phyloP scores from a whole-genome alignment of 371 early-diverging fungal species.

The Mucor plumbeus region DNA sequence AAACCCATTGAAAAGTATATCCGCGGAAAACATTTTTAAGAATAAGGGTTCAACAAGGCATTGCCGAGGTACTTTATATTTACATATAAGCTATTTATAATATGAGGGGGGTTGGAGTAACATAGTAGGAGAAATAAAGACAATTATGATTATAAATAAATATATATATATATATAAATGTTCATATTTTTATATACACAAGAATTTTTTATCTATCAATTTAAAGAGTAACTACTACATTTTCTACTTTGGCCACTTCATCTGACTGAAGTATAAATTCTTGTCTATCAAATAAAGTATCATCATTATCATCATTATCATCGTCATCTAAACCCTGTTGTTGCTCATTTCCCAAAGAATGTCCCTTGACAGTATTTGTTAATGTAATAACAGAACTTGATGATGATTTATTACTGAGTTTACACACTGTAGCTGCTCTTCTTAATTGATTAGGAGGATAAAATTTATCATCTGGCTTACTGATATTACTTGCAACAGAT shows the following conservation, averaged over 20 bases:
- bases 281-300: constrained; percentile 39
- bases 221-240: background rate
- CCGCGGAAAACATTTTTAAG: background rate
- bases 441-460: constrained; percentile 11
- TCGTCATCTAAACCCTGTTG: background rate
- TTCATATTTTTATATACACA: too few relatives aligned
- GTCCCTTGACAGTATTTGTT: background rate
- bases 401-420: constrained; percentile 2
- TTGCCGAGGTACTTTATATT: constrained; percentile 5
- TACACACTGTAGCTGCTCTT: constrained; percentile 20
- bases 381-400: background rate
- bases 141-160: background rate
- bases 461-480: constrained; percentile 27
- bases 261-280: constrained; percentile 39
- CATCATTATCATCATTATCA: constrained; percentile 9
- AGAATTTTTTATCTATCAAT: background rate
- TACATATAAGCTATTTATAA: constrained; percentile 3
- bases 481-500: constrained; percentile 11
- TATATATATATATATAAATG: background rate
- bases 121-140: background rate
- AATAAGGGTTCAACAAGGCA: constrained; percentile 8
- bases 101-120: background rate
- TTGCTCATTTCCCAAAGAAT: background rate
- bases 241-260: constrained; percentile 20
- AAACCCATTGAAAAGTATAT: background rate